Percentiles rank a stretch among this genome's conserved stretches.
phyloP scores from a whole-genome alignment of 2,329 filamentous ascomycete genomes.

The Daldinia sp. region DNA sequence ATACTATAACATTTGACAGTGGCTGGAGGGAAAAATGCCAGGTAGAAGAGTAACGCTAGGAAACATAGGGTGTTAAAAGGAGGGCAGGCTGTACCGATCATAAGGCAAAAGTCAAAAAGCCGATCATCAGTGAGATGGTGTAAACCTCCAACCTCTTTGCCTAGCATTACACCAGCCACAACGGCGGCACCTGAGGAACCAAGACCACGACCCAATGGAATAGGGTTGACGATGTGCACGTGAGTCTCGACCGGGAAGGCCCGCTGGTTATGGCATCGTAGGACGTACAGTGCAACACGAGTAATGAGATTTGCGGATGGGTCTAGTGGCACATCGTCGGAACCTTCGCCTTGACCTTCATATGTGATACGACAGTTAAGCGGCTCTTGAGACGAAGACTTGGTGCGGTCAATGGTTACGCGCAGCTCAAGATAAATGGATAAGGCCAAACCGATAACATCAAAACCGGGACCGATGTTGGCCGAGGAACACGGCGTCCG shows the following conservation, averaged over 20 bases:
- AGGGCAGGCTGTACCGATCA: constrained; percentile 77
- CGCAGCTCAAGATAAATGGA: constrained; percentile 93
- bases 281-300: constrained; percentile 91
- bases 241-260: constrained; percentile 87
- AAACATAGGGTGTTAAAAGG: not conserved
- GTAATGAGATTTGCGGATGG: constrained; percentile 94
- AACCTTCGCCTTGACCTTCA: constrained; percentile 81
- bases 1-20: not conserved
- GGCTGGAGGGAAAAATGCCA: not conserved
- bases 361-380: constrained; percentile 93
- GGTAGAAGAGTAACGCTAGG: not conserved
- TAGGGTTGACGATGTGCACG: constrained; percentile 95
- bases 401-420: constrained; percentile 77
- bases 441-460: constrained; percentile 95
- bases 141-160: constrained; percentile 87
- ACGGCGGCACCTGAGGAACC: constrained; percentile 97
- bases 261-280: constrained; percentile 89
- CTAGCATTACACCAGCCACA: constrained; percentile 93
- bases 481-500: constrained; percentile 93
- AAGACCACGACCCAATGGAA: constrained; percentile 89
- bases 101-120: constrained; percentile 94
- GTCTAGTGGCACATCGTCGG: constrained; percentile 80
- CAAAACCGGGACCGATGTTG: constrained; percentile 97
- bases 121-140: constrained; percentile 79
- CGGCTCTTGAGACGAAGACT: constrained; percentile 66